Base-by-base conservation (phyloP, 2,329 filamentous ascomycete species). In the Ophiocordyceps camponoti-floridani region DNA sequence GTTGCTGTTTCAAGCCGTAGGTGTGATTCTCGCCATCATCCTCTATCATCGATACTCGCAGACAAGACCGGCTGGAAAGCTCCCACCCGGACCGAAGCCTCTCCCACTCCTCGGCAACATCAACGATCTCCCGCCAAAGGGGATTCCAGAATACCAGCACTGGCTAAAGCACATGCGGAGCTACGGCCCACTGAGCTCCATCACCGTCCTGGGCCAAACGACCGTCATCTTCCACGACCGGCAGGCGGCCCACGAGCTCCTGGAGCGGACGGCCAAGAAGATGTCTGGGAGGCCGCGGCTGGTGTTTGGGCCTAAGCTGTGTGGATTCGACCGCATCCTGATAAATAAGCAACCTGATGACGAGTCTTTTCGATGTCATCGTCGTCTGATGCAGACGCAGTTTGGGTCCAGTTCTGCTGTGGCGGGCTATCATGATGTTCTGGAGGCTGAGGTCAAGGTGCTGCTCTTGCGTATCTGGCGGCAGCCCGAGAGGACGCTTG, bases 321-420 rank as follows among this genome's bases (percentile, higher is more conserved):
- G 47, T 30, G 57, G 47, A 44, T 60, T 45, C n/a, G 3, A 45
- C n/a, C 14, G 28, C 11, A 18, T 30, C 8, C 6, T 47, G 10
- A 3, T 16, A 1, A 7, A 5, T 6, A 44, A 16, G 18, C 9
- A 67, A 65, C 6, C 67, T 53, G 53, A 23, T 23, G 23, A 12
- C 64, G 68, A 44, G 59, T 60, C 10, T 6, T 62, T 65, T 18
- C 58, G 58, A 27, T 55, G 54, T 3, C 60, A 68, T 42, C 66
- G 71, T 11, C 73, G 66, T 51, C 59, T 65, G 10, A 59, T 68
- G 38, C n/a, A 56, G 65, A 12, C 55, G 16, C n/a, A 46, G n/a
- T 9, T 74, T 6, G 70, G 70, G 0, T 63, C 66, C 0, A 65
- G 64, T 33, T 45, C 50, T 0, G 50, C 58, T 0, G 59, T 65